Percentiles rank a stretch among this genome's conserved stretches.
Evolutionary conservation across 2,329 filamentous ascomycete species (phyloP).

Genomic region (Zymoseptoria ardabiliae): DNA sequence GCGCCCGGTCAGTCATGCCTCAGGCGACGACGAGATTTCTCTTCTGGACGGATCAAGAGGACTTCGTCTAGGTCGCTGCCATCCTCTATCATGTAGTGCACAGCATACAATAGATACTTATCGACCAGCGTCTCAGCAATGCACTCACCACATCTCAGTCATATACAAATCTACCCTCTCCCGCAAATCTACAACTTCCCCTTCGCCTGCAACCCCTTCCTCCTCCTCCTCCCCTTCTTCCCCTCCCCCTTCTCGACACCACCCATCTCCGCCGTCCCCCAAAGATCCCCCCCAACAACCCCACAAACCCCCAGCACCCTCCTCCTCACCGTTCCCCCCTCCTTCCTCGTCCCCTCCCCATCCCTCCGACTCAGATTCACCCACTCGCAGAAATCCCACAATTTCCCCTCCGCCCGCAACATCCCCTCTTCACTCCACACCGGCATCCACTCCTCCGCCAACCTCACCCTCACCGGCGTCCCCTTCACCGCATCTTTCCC

Average conservation of each 20-base stretch:
- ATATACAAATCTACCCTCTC: too few species aligned
- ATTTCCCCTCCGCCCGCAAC: slow-evolving; percentile 61
- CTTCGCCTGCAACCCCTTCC: slow-evolving; percentile 28
- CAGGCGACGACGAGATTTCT: too few species aligned
- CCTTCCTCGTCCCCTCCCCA: slow-evolving; percentile 68
- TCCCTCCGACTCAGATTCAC: slow-evolving; percentile 64
- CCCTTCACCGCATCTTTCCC: slow-evolving; percentile 43
- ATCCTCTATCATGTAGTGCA: too few species aligned
- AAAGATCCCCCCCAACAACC: slow-evolving; percentile 62
- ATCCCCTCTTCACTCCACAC: slow-evolving; percentile 55
- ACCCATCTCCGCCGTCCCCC: slow-evolving; percentile 41
- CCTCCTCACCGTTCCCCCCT: slow-evolving; percentile 79
- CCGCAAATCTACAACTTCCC: slow-evolving; percentile 23
- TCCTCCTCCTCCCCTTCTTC: slow-evolving; percentile 27
- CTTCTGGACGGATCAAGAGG: too few species aligned
- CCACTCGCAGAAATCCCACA: slow-evolving; percentile 89
- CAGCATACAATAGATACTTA: too few species aligned
- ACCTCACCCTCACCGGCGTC: slow-evolving; percentile 54
- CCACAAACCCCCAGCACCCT: slow-evolving; percentile 75
- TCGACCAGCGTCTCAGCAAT: too few species aligned
- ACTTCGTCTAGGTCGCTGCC: too few species aligned
- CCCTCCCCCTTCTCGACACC: slow-evolving; percentile 31
- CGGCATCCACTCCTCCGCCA: slow-evolving; percentile 53
- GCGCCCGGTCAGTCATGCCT: not conserved
- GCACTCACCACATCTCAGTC: too few species aligned